phyloP scores from a whole-genome alignment of 2,329 filamentous ascomycete species.

The Aspergillus sergii region DNA sequence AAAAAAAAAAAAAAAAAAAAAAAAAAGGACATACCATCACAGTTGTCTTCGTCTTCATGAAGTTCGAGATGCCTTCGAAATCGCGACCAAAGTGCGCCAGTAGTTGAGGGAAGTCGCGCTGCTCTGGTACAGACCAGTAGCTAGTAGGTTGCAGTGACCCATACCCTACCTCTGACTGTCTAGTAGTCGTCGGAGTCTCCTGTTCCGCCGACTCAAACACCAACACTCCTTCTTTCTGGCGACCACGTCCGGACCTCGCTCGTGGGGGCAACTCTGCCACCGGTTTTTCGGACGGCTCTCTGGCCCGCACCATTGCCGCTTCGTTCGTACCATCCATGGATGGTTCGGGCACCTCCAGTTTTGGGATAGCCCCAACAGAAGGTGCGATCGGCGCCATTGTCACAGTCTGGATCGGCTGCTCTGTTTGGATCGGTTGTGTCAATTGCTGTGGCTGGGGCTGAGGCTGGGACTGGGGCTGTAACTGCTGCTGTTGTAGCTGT shows the following conservation, averaged over 20 bases:
- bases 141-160: slow-evolving; percentile 49
- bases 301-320: slow-evolving; percentile 22
- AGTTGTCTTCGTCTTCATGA: slow-evolving; percentile 56
- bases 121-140: slow-evolving; percentile 56
- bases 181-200: slow-evolving; percentile 26
- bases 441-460: slow-evolving; percentile 21
- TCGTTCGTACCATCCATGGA: slow-evolving; percentile 24
- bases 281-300: slow-evolving; percentile 33
- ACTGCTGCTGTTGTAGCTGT: slow-evolving; percentile 19
- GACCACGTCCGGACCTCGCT: slow-evolving; percentile 31
- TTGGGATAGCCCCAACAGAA: slow-evolving; percentile 28
- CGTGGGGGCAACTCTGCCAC: slow-evolving; percentile 25
- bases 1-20: no score
- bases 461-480: slow-evolving; percentile 22
- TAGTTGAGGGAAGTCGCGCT: slow-evolving; percentile 49
- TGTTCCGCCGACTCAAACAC: slow-evolving; percentile 39
- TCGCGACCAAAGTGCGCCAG: slow-evolving; percentile 52
- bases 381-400: slow-evolving; percentile 11
- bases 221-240: slow-evolving; percentile 37
- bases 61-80: slow-evolving; percentile 52
- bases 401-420: slow-evolving; percentile 10
- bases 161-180: slow-evolving; percentile 36
- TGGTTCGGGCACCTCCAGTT: slow-evolving; percentile 28
- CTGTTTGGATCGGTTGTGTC: slow-evolving; percentile 15
- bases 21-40: slow-evolving; percentile 47